phyloP scores from a whole-genome alignment of 768 basidiomycete species.

The Mycena rosella region DNA sequence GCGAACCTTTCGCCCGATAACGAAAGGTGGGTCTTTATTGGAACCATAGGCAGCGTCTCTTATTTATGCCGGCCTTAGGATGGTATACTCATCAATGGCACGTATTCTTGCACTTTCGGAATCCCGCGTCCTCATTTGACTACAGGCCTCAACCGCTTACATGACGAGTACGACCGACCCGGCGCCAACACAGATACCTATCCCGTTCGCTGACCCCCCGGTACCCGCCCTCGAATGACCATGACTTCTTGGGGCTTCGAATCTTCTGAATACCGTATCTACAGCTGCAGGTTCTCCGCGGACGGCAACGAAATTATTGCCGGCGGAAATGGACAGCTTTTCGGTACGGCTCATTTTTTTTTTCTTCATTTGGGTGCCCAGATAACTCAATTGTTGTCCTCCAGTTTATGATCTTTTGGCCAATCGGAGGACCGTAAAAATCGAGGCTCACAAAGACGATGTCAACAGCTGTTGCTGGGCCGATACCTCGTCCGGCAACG shows the following conservation, averaged over 20 bases:
- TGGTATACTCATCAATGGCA: conserved; percentile 95
- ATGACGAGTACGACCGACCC: conserved; percentile 81
- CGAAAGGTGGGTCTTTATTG: conserved; percentile 66
- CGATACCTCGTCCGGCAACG: conserved; percentile 91
- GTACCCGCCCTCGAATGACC: conserved; percentile 39
- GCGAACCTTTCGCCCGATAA: conserved; percentile 92
- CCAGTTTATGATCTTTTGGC: conserved; percentile 93
- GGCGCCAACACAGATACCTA: conserved; percentile 70
- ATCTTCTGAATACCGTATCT: conserved; percentile 78
- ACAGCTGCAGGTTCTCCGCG: conserved; percentile 96
- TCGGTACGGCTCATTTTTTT: conserved; percentile 67
- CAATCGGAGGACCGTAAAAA: conserved; percentile 83
- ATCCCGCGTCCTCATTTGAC: conserved; percentile 14
- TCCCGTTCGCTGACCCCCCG: conserved; percentile 66
- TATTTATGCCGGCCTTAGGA: conserved; percentile 56
- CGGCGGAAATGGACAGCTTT: conserved; percentile 87
- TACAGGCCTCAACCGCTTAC: conserved; percentile 78
- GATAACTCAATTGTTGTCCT: conserved; percentile 2
- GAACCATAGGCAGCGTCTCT: neutral
- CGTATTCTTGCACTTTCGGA: conserved; percentile 39
- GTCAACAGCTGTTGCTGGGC: conserved; percentile 98
- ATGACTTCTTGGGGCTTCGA: conserved; percentile 49
- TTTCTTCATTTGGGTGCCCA: conserved; percentile 14
- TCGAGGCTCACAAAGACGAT: conserved; percentile 89
- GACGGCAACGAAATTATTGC: conserved; percentile 97